phyloP scores from a whole-genome alignment of 805 yeast genomes.

The Hanseniaspora hatyaiensis region DNA sequence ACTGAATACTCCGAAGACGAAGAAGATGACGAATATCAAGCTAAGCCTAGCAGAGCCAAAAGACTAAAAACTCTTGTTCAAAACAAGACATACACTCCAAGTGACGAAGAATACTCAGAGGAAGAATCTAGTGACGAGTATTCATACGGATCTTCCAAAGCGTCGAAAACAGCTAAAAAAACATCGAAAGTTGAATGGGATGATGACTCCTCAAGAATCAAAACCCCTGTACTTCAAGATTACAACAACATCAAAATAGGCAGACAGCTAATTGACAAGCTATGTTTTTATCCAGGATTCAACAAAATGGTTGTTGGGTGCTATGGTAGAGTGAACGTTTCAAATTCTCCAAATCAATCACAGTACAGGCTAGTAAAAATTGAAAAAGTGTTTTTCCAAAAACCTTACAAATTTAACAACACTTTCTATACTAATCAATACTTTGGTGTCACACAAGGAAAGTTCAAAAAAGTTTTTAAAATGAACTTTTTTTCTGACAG shows the following conservation, averaged over 20 bases:
- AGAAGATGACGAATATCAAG: constrained; percentile 27
- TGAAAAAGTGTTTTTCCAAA: constrained; percentile 46
- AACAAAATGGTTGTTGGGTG: constrained; percentile 58
- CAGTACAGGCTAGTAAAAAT: constrained; percentile 73
- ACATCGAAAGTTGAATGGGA: constrained; percentile 37
- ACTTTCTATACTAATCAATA: constrained; percentile 42
- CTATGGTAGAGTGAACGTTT: constrained; percentile 69
- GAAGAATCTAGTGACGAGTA: constrained; percentile 36
- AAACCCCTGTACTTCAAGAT: constrained; percentile 45
- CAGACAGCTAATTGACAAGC: constrained; percentile 61
- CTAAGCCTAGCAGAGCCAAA: constrained; percentile 20
- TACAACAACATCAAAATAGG: constrained; percentile 67
- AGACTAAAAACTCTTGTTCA: constrained; percentile 11
- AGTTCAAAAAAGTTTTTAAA: constrained; percentile 59
- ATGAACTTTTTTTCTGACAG: constrained; percentile 73
- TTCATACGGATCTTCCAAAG: constrained; percentile 34
- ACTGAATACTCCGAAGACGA: constrained; percentile 37
- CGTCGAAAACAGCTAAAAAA: neutral
- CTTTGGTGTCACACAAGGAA: constrained; percentile 73
- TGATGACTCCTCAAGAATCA: constrained; percentile 40
- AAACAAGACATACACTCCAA: constrained; percentile 14
- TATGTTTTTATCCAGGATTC: constrained; percentile 73
- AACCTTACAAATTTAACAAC: constrained; percentile 41
- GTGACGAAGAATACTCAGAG: constrained; percentile 32
- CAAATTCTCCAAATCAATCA: constrained; percentile 39